Evolutionary conservation across 805 yeast species (phyloP), one percentile per base, ranked within the genome.

Genomic region (Metschnikowia colocasiae): DNA sequence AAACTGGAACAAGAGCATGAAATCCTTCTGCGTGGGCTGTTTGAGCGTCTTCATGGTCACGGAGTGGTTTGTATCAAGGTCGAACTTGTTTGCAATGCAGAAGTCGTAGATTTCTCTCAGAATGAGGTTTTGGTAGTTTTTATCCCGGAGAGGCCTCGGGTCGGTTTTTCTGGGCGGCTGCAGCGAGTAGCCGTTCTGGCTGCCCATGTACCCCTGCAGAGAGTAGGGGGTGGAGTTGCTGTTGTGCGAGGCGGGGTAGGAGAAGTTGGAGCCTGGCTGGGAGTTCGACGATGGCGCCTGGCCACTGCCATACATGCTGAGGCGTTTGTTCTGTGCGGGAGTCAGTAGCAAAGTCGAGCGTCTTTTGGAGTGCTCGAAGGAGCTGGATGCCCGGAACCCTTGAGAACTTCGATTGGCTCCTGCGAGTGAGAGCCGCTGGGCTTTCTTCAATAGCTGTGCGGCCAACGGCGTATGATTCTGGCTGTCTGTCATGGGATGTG

Each of bases 11-110:
- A 90, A 81, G 37, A 78, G 60, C 6, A 81, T 81, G 63, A 90
- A 90, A 55, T 87, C 96, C 59, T 85, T 87, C 59, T 90, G 97
- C 0, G 96, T 89, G 15, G 97, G 97, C 53, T 75, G 80, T 54
- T 71, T 76, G 48, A 90, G 69, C 2, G 88, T 79, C 59, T 81
- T 82, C 8, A 75, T 69, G 2, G 87, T 75, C 18, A 90, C 64
- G 3, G 87, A 78, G 53, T 84, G 87, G 55, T 81, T 83, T 73
- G 82, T 83, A 49, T 85, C 92, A 30, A 79, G 68, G 59, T 87
- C 95, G 63, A 87, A 90, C 59, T 79, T 78, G 61, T 84, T 79
- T 8, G 71, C 67, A 4, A 74, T 67, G 43, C 90, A 67, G 61
- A 80, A 91, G 25, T 82, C 83, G 58, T 75, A 78, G 15, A 89